Conservation (phyloP, 2,329 filamentous ascomycete genomes). For the Aspergillus pseudoviridinutans region DNA sequence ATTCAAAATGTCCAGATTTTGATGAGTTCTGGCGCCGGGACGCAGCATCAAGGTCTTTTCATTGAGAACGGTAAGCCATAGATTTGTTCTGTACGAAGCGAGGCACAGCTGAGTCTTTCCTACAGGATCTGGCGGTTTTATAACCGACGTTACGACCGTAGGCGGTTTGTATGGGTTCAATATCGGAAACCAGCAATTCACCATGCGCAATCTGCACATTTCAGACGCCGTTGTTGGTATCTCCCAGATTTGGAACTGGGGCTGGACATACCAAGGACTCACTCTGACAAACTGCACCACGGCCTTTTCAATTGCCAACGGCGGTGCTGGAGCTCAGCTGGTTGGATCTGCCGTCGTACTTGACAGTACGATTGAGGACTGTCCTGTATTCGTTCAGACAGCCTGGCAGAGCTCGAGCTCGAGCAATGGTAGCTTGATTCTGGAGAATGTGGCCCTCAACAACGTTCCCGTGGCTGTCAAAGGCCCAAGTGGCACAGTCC, state of each 20-base stretch:
- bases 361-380: slow-evolving; percentile 53
- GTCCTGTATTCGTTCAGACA: slow-evolving; percentile 49
- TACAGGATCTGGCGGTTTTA: slow-evolving; percentile 53
- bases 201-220: slow-evolving; percentile 55
- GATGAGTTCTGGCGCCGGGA: slow-evolving; percentile 47
- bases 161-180: slow-evolving; percentile 59
- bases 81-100: background rate
- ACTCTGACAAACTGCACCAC: slow-evolving; percentile 50
- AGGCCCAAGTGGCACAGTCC: slow-evolving; percentile 33
- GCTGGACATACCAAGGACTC: slow-evolving; percentile 52
- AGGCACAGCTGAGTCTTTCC: background rate
- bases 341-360: slow-evolving; percentile 56
- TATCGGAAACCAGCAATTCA: slow-evolving; percentile 64
- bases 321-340: slow-evolving; percentile 38
- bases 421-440: slow-evolving; percentile 48
- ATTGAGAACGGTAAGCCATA: slow-evolving; percentile 50
- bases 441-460: slow-evolving; percentile 53
- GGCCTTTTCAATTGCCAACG: slow-evolving; percentile 49
- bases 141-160: slow-evolving; percentile 57
- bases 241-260: slow-evolving; percentile 58
- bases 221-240: slow-evolving; percentile 51
- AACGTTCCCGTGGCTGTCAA: slow-evolving; percentile 47
- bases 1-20: slow-evolving; percentile 61
- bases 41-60: slow-evolving; percentile 56
- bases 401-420: slow-evolving; percentile 41